Evolutionary conservation across 1,139 yeast species (phyloP).

Genomic region (Geotrichum bryndzae): DNA sequence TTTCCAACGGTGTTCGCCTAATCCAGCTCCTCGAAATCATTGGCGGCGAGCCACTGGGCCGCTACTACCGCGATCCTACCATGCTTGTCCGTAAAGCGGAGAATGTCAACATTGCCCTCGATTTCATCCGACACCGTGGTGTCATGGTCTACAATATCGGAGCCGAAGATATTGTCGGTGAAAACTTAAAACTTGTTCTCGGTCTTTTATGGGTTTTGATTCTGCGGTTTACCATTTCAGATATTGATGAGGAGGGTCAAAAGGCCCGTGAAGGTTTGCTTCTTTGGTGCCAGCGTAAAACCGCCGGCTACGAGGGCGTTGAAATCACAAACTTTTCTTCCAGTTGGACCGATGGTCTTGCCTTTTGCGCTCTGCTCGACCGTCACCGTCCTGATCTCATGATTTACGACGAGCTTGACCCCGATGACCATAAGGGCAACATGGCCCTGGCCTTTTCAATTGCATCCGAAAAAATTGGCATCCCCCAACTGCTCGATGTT

Average conservation of each 20-base stretch:
- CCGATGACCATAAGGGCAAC: slow-evolving; percentile 31
- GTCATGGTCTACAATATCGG: slow-evolving; percentile 55
- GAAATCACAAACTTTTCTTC: slow-evolving; percentile 39
- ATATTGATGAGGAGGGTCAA: slow-evolving; percentile 41
- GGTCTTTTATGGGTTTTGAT: slow-evolving; percentile 64
- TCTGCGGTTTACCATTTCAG: slow-evolving; percentile 45
- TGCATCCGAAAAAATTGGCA: slow-evolving; percentile 44
- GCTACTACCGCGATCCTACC: slow-evolving; percentile 42
- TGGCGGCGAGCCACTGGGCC: slow-evolving; percentile 38
- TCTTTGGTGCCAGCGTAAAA: slow-evolving; percentile 43
- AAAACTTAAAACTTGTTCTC: slow-evolving; percentile 55
- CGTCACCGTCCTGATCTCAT: slow-evolving; percentile 43
- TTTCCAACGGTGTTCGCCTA: slow-evolving; percentile 35
- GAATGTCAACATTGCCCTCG: slow-evolving; percentile 52
- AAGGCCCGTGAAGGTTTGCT: slow-evolving; percentile 42
- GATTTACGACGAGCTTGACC: slow-evolving; percentile 37
- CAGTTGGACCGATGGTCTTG: slow-evolving; percentile 46
- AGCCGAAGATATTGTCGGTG: slow-evolving; percentile 63
- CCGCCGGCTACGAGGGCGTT: slow-evolving; percentile 39
- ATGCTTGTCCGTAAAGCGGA: slow-evolving; percentile 57
- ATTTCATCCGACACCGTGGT: slow-evolving; percentile 48
- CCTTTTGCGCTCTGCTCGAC: slow-evolving; percentile 44
- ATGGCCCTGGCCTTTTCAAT: slow-evolving; percentile 37
- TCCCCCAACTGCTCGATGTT: slow-evolving; percentile 53
- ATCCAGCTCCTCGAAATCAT: slow-evolving; percentile 38